Evolutionary conservation across 805 yeast species (phyloP).

Genomic region (Lachancea sp.): DNA sequence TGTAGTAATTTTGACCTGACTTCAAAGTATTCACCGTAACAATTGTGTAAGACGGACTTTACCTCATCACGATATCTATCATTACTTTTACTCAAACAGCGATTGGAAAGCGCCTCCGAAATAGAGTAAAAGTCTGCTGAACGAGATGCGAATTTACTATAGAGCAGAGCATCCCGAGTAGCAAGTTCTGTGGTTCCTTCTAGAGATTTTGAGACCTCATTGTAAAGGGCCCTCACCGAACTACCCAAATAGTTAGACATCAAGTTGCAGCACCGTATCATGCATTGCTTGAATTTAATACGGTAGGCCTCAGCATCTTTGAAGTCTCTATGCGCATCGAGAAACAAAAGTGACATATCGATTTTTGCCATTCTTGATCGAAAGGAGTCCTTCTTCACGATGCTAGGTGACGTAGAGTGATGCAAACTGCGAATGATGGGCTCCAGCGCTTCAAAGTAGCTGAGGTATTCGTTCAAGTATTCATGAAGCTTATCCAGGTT

Average conservation of each 20-base stretch:
- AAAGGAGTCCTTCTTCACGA: conserved; percentile 57
- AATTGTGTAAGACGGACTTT: conserved; percentile 44
- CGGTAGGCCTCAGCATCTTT: conserved; percentile 64
- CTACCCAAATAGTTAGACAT: conserved; percentile 58
- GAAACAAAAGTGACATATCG: conserved; percentile 61
- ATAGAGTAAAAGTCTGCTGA: conserved; percentile 36
- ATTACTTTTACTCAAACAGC: conserved; percentile 29
- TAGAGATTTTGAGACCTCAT: conserved; percentile 20
- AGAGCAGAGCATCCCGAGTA: conserved; percentile 52
- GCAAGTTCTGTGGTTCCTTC: conserved; percentile 19
- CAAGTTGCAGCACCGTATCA: conserved; percentile 72
- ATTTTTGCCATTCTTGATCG: conserved; percentile 47
- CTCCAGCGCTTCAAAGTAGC: conserved; percentile 65
- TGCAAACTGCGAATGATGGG: conserved; percentile 61
- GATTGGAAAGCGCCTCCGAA: conserved; percentile 35
- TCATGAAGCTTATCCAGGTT: conserved; percentile 47
- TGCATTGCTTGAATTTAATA: conserved; percentile 72
- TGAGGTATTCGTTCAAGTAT: conserved; percentile 52
- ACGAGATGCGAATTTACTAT: conserved; percentile 53
- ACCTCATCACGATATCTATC: conserved; percentile 57
- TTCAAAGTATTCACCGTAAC: conserved; percentile 56
- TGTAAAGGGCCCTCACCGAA: conserved; percentile 32
- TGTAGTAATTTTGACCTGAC: conserved; percentile 47
- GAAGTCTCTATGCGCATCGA: conserved; percentile 49
- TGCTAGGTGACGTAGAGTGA: conserved; percentile 54